Base-by-base conservation (phyloP, 768 basidiomycete species). In the Collybia mongolica region DNA sequence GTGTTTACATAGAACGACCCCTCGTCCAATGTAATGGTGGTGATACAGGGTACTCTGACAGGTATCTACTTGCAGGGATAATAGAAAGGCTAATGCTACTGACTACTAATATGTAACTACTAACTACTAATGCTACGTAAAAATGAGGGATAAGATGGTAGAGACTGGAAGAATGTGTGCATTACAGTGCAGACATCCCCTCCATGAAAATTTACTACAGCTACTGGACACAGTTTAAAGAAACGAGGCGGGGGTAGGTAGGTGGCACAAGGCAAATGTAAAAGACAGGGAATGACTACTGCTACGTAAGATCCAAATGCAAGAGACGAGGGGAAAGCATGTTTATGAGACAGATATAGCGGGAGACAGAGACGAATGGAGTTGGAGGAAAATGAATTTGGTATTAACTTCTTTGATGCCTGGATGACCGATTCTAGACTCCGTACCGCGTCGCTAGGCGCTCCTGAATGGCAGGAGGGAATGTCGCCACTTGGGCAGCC, bases 381-480 rank as follows among this genome's bases (percentile, higher is more conserved):
- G 38, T 6, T 24, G 20, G 40, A 42, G 51, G 35, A 45, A 20
- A 49, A 53, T 19, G 40, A 43, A 39, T 39, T 47, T 44, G 32
- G 38, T 39, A 49, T 42, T 46, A 36, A 41, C 22, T 44, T 17
- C n/a, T 15, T 19, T 29, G 11, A 29, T 19, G 22, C 6, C 19
- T 40, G 5, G 32, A 32, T 32, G 15, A 36, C 29, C 40, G 28
- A 26, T 3, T 67, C 71, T 73, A 96, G 42, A 98, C 92, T 56
- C 86, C 86, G 62, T 98, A 99, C 40, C 93, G 87, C 59, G 85
- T 73, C 8, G 86, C 82, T 39, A 99, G 77, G 45, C 94, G 86
- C 61, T 94, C 86, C 68, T 90, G 89, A 57, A 98, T 94, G 15
- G 80, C 81, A 18, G 88, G 88, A 26, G 96, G 97, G 75, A 97